Percentiles rank a stretch among this genome's conserved stretches.
Conservation (phyloP, 805 yeast genomes). For the Kuraishia borneana region DNA sequence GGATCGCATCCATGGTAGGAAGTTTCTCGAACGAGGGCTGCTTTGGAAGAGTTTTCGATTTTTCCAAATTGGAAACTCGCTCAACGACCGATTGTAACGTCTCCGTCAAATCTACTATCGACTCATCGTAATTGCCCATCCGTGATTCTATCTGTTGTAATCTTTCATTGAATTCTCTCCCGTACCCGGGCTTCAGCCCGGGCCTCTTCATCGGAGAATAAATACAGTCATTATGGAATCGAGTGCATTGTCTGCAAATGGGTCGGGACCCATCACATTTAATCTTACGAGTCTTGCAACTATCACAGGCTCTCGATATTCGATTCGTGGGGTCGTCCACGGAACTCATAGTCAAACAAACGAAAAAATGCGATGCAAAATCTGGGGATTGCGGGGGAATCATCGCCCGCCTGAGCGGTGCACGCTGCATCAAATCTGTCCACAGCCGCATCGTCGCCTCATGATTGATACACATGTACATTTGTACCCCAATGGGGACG, state of each 20-base stretch:
- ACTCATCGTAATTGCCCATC: neutral
- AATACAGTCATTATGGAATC: slow-evolving; percentile 1
- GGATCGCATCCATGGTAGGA: slow-evolving; percentile 1
- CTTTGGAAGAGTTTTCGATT: neutral
- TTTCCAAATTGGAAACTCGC: neutral
- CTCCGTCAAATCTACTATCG: neutral
- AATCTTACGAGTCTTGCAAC: slow-evolving; percentile 3
- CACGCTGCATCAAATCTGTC: neutral
- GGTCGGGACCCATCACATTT: slow-evolving; percentile 4
- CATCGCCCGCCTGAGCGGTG: neutral
- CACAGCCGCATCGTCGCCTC: neutral
- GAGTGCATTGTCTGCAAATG: slow-evolving; percentile 2
- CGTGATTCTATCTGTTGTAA: slow-evolving; percentile 5
- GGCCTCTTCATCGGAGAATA: slow-evolving; percentile 10
- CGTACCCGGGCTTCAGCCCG: slow-evolving; percentile 16
- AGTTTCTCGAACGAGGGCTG: neutral
- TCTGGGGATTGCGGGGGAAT: neutral
- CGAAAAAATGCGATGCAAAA: neutral
- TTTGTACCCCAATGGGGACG: slow-evolving; percentile 14
- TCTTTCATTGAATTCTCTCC: slow-evolving; percentile 10
- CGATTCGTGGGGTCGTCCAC: neutral
- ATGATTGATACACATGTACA: slow-evolving; percentile 26
- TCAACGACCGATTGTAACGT: neutral
- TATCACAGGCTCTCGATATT: slow-evolving; percentile 4
- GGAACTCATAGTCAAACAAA: neutral